These are phyloP conservation scores for Globisporangium nunn DNA, from an alignment of 352 stramenopile genomes.

Conservation along the genomic window DNA sequence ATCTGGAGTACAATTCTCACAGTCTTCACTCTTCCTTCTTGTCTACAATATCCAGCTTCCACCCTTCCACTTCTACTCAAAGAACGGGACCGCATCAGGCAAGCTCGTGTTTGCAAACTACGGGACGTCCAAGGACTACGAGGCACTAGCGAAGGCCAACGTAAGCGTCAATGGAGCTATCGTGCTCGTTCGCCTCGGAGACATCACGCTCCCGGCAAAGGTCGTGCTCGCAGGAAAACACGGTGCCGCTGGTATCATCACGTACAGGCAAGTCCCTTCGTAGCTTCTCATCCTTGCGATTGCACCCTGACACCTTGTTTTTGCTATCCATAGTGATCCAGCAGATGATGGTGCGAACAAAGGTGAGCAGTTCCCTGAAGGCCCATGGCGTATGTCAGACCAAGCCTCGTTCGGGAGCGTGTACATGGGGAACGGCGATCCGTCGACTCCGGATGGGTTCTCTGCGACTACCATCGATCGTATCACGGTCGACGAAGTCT, in stretches of 20 bases:
- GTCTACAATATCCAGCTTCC: conserved; percentile 20
- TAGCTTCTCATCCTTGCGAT: not conserved
- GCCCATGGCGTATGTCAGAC: conserved; percentile 51
- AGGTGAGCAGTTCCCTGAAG: conserved; percentile 52
- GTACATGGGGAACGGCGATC: conserved; percentile 83
- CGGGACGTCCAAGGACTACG: conserved; percentile 56
- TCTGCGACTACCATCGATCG: conserved; percentile 49
- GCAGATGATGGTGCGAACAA: conserved; percentile 43
- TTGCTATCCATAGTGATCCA: conserved; percentile 37
- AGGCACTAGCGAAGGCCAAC: conserved; percentile 35
- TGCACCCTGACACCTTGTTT: not conserved
- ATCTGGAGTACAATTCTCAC: not conserved
- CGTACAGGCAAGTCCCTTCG: conserved; percentile 50
- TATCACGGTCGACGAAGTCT: conserved; percentile 70
- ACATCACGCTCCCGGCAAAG: conserved; percentile 65
- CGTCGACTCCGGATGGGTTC: conserved; percentile 67
- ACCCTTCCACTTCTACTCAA: conserved; percentile 79
- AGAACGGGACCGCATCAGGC: conserved; percentile 54
- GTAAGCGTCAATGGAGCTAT: conserved; percentile 48
- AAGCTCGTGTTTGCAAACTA: conserved; percentile 75
- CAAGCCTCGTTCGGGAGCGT: conserved; percentile 61
- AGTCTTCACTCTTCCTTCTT: not conserved
- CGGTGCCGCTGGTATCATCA: conserved; percentile 59
- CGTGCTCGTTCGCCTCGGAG: conserved; percentile 53
- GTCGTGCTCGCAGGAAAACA: conserved; percentile 53